A percentile compares a stretch with the other conserved stretches of the same genome.
Evolutionary conservation across 1,284 basidiomycete genomes (phyloP).

Genomic region (Uromyces viciae-fabae): DNA sequence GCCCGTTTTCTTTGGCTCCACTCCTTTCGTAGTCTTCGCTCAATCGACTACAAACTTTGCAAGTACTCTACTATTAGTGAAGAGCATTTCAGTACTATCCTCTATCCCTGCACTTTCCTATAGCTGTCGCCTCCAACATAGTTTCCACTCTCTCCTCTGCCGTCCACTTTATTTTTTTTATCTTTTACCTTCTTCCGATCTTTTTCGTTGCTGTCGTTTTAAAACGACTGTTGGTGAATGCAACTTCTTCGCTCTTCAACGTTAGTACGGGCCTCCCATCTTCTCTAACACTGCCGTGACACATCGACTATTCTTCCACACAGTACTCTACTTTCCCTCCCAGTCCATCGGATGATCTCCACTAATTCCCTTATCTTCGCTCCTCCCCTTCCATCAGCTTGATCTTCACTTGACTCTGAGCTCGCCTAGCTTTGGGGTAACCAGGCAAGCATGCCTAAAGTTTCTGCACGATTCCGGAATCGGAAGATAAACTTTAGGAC

Average conservation of each 20-base stretch:
- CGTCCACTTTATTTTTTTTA: neutral
- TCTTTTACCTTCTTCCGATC: neutral
- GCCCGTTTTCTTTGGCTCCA: no score
- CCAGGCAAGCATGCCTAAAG: conserved; percentile 33
- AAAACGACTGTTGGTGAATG: neutral
- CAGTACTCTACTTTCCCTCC: no score
- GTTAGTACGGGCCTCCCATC: no score
- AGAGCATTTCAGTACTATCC: neutral
- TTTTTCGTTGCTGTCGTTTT: neutral
- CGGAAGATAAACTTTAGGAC: conserved; percentile 54
- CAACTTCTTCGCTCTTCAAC: no score
- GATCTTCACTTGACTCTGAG: neutral
- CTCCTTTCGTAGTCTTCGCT: no score
- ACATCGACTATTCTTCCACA: no score
- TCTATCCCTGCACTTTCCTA: neutral
- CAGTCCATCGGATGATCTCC: no score
- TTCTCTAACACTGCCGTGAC: no score
- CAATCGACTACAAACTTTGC: no score
- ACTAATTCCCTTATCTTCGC: no score
- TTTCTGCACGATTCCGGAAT: conserved; percentile 53
- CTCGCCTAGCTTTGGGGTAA: neutral
- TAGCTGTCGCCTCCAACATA: neutral
- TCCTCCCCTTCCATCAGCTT: neutral
- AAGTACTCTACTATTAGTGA: neutral
- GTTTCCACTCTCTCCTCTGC: neutral